Conservation (phyloP, 1,284 basidiomycete species). For the Rhodotorula sp. region DNA sequence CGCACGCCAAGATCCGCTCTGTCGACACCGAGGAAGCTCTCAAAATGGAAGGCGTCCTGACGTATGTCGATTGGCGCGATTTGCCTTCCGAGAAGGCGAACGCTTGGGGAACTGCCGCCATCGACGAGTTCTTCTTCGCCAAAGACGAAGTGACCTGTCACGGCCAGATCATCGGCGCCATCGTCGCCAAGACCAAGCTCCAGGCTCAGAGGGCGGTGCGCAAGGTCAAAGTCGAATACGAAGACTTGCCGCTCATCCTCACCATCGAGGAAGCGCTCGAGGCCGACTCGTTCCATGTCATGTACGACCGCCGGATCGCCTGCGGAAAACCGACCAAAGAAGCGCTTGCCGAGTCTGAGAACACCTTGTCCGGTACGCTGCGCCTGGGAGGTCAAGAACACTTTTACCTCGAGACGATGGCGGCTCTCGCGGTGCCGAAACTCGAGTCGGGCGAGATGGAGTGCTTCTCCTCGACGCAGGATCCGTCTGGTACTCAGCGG, state of each 20-base stretch:
- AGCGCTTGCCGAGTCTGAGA: constrained; percentile 39
- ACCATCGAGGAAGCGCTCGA: constrained; percentile 47
- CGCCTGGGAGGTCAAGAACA: constrained; percentile 47
- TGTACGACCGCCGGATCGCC: constrained; percentile 36
- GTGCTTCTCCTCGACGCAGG: constrained; percentile 49
- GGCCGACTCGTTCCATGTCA: constrained; percentile 42
- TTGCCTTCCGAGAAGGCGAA: constrained; percentile 47
- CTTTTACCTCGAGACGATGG: constrained; percentile 47
- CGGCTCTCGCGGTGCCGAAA: constrained; percentile 48
- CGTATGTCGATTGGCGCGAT: constrained; percentile 46
- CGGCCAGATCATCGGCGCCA: constrained; percentile 48
- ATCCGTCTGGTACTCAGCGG: constrained; percentile 48
- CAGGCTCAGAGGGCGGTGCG: constrained; percentile 48
- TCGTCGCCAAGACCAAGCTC: constrained; percentile 48
- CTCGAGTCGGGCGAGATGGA: constrained; percentile 50
- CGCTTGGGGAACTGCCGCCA: constrained; percentile 46
- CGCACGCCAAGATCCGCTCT: constrained; percentile 48
- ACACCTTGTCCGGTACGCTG: constrained; percentile 46
- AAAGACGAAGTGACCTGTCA: constrained; percentile 47
- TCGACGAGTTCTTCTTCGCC: constrained; percentile 49
- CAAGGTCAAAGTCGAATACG: constrained; percentile 48
- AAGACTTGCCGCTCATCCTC: constrained; percentile 48
- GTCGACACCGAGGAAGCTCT: constrained; percentile 47
- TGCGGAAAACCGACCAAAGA: constrained; percentile 40
- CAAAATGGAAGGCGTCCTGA: constrained; percentile 46